Conservation (phyloP, 2,329 filamentous ascomycete species). For the Colletotrichum musicola region DNA sequence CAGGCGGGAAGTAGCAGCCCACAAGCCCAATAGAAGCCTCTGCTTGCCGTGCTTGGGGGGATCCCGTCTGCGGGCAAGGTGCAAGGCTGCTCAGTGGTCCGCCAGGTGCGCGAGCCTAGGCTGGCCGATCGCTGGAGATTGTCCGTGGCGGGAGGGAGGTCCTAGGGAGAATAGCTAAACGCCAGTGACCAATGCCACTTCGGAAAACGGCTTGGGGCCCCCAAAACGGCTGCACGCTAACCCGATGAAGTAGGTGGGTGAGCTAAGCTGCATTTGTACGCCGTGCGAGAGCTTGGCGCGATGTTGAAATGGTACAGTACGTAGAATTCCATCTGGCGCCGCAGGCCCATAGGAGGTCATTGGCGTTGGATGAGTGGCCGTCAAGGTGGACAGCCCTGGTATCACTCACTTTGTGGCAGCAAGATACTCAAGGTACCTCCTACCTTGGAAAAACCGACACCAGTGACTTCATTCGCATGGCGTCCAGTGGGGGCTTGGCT, state of each 20-base stretch:
- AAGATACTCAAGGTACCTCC: not conserved
- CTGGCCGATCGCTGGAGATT: conserved; percentile 22
- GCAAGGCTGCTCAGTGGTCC: not conserved
- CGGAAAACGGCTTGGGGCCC: conserved; percentile 10
- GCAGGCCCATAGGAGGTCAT: no score
- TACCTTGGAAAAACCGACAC: no score
- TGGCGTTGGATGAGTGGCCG: no score
- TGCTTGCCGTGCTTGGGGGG: no score
- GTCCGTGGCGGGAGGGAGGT: not conserved
- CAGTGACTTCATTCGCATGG: no score
- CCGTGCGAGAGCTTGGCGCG: not conserved
- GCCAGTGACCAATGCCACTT: conserved; percentile 13
- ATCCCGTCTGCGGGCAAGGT: not conserved
- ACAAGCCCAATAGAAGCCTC: no score
- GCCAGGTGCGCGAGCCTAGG: not conserved
- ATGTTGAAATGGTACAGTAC: not conserved
- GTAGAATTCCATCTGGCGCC: no score
- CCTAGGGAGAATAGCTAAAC: not conserved
- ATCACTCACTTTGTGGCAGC: not conserved
- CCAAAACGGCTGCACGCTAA: conserved; percentile 1
- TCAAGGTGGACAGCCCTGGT: no score
- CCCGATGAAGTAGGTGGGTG: not conserved
- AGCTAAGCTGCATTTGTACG: not conserved
- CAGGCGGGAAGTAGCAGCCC: conserved; percentile 1
- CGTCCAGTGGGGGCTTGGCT: no score